Percentiles rank a stretch among this genome's conserved stretches.
phyloP scores from a whole-genome alignment of 2,329 filamentous ascomycete species.

The Phoma sp. region DNA sequence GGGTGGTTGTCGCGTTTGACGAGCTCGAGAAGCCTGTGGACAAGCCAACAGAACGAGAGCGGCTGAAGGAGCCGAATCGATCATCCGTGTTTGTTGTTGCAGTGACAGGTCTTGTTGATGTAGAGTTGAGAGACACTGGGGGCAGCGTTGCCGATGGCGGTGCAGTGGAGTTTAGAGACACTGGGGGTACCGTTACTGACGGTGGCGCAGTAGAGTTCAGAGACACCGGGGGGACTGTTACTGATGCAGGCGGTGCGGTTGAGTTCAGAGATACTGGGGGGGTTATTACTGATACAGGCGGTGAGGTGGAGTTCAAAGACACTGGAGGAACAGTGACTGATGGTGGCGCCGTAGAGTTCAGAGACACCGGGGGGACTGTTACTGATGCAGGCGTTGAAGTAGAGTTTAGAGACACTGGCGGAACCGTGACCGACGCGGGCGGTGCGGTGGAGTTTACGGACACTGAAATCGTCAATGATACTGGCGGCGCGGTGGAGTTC shows the following conservation, averaged over 20 bases:
- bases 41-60: not conserved
- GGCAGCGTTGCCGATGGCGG: conserved; percentile 7
- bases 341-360: conserved; percentile 3
- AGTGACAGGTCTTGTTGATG: not conserved
- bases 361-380: too few relatives aligned
- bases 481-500: not conserved
- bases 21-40: not conserved
- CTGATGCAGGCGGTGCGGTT: conserved; percentile 7
- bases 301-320: conserved; percentile 1
- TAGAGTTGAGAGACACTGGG: conserved; percentile 5
- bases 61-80: not conserved
- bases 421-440: conserved; percentile 1
- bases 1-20: conserved; percentile 1
- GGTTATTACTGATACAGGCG: not conserved
- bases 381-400: not conserved
- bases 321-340: conserved; percentile 5
- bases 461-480: conserved; percentile 3
- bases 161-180: not conserved
- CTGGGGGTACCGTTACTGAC: too few relatives aligned
- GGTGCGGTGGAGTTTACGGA: conserved; percentile 21
- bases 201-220: conserved; percentile 3
- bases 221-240: conserved; percentile 5
- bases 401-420: conserved; percentile 5
- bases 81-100: not conserved
- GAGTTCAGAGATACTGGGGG: conserved; percentile 23